Base-by-base conservation (phyloP, 495 filamentous ascomycete genomes). In the Parmelia sp. region DNA sequence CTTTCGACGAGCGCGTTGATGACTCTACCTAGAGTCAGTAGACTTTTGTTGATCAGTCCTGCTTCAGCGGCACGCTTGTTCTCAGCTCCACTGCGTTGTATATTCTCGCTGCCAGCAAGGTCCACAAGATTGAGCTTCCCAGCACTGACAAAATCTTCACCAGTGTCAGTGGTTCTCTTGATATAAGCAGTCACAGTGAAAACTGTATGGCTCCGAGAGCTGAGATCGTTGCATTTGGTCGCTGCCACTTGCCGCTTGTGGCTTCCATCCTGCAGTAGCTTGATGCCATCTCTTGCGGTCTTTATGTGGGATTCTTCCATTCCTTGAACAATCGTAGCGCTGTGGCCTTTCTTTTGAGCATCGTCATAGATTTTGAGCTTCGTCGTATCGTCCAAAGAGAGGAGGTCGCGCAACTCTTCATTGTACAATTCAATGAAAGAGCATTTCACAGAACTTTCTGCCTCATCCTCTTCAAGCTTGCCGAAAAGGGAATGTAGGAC, bases 371-470 rank as follows among this genome's bases (percentile, higher is more conserved):
- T 97, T 75, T 97, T 98, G 31, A 98, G 78, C 73, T 96, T 96
- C 8, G 83, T 75, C 61, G 74, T 85, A 47, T 97, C 92, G 59
- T 97, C 94, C 3, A 76, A 71, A 0, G 91, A 86, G 7, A 97
- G 82, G 33, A 98, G 73, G 73, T 98, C 94, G 4, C 91, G 88
- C 27, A 98, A 81, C 70, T 97, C 94, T 74, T 98, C 94, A 67
- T 98, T 98, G 74, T 98, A 98, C 3, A 98, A 78, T 72, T 98
- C 94, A 70, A 98, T 97, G 71, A 97, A 98, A 1, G 95, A 97
- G 78, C 93, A 97, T 71, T 97, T 96, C 61, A 98, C 93, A 15
- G 86, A 90, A 72, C 85, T 90, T 70, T 98, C 95, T 0, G 79
- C 83, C n/a, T 89, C 87, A 33, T 89, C 87, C 25, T 74, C 71